These are phyloP conservation scores for Penicillium angulare DNA, from an alignment of 495 filamentous ascomycete species.

Conservation along the genomic window DNA sequence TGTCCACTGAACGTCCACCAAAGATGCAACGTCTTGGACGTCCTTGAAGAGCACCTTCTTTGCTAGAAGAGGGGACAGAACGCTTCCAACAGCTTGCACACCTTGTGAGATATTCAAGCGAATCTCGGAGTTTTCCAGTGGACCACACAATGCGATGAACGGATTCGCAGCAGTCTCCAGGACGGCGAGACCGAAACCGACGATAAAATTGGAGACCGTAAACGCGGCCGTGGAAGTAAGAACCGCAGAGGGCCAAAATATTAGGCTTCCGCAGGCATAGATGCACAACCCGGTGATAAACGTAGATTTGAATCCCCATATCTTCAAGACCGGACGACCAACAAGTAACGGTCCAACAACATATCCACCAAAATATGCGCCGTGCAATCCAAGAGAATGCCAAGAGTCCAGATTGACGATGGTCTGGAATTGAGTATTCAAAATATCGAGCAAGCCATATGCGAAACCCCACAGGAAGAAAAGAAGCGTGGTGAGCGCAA, in stretches of 20 bases:
- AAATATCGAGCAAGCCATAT: slow-evolving; percentile 74
- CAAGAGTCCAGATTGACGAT: slow-evolving; percentile 46
- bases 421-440: slow-evolving; percentile 61
- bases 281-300: slow-evolving; percentile 64
- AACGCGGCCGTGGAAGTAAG: slow-evolving; percentile 65
- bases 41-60: slow-evolving; percentile 59
- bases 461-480: slow-evolving; percentile 90
- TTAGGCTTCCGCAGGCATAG: slow-evolving; percentile 62
- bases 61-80: slow-evolving; percentile 61
- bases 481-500: slow-evolving; percentile 65
- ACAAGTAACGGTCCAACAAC: slow-evolving; percentile 56
- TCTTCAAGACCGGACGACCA: slow-evolving; percentile 55
- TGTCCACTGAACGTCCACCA: slow-evolving; percentile 70
- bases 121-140: slow-evolving; percentile 62
- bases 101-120: slow-evolving; percentile 66
- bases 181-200: slow-evolving; percentile 61
- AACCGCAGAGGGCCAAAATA: slow-evolving; percentile 73
- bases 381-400: slow-evolving; percentile 58
- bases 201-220: slow-evolving; percentile 64
- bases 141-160: slow-evolving; percentile 68
- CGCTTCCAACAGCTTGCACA: slow-evolving; percentile 64
- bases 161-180: slow-evolving; percentile 67
- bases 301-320: slow-evolving; percentile 65
- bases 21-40: slow-evolving; percentile 48
- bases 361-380: slow-evolving; percentile 65